Conservation (phyloP, 495 filamentous ascomycete genomes). For the Sordaria brevicollis region DNA sequence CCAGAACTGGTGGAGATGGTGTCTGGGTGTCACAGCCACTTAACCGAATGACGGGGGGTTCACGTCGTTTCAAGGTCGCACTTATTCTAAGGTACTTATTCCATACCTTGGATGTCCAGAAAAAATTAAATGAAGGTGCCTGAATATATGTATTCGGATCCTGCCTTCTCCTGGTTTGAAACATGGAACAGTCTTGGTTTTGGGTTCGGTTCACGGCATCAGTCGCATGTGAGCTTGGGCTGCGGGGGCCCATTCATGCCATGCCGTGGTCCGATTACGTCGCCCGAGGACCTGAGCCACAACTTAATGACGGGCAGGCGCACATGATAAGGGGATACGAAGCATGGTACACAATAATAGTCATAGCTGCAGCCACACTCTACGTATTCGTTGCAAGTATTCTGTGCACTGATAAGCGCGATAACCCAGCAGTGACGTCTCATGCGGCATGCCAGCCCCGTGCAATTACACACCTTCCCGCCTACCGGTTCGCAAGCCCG, state of each 20-base stretch:
- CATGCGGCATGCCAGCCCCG: neutral
- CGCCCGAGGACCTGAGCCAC: slow-evolving; percentile 1
- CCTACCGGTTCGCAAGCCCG: neutral
- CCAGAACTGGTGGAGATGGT: neutral
- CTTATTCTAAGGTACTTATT: neutral
- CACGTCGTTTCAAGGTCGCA: neutral
- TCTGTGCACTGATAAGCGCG: neutral
- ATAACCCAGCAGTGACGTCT: slow-evolving; percentile 6
- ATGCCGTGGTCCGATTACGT: slow-evolving; percentile 3
- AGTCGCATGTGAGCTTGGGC: slow-evolving; percentile 4
- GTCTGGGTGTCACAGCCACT: neutral
- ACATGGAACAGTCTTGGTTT: neutral
- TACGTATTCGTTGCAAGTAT: neutral
- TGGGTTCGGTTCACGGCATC: neutral
- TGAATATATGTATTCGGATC: neutral
- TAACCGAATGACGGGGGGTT: neutral
- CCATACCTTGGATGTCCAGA: neutral
- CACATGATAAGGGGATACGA: neutral
- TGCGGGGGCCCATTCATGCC: neutral
- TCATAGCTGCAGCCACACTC: too few relatives aligned
- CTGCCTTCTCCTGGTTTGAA: neutral
- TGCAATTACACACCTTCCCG: neutral
- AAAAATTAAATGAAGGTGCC: neutral
- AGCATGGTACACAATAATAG: neutral
- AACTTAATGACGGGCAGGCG: neutral